phyloP scores from a whole-genome alignment of 83 land plant species.

The Isoetes engelmannii region DNA sequence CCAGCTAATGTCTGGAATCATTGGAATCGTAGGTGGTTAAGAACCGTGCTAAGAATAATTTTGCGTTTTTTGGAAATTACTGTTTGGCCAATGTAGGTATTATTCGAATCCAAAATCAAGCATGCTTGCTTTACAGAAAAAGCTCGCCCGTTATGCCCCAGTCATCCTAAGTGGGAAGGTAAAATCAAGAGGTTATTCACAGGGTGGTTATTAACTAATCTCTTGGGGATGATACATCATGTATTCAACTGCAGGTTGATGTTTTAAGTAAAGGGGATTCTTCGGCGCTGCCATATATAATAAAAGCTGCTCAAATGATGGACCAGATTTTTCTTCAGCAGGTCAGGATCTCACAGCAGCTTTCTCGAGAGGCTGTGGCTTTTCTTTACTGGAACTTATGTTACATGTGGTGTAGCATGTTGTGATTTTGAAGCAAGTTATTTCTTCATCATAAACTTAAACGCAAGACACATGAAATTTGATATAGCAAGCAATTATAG shows the following conservation, averaged over 20 bases:
- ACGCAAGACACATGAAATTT: too few relatives aligned
- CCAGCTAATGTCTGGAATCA: neutral
- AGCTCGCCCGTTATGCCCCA: constrained; percentile 61
- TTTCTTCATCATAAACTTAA: too few relatives aligned
- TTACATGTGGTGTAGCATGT: too few relatives aligned
- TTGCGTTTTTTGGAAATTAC: neutral
- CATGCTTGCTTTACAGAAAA: constrained; percentile 42
- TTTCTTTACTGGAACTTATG: too few relatives aligned
- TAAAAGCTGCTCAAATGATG: neutral
- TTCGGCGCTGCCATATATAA: constrained; percentile 1
- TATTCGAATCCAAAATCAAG: constrained; percentile 40
- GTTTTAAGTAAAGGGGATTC: neutral
- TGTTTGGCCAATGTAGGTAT: constrained; percentile 38
- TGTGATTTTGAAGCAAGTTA: too few relatives aligned
- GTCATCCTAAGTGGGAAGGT: constrained; percentile 61
- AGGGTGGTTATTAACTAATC: too few relatives aligned
- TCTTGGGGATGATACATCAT: too few relatives aligned
- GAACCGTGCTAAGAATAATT: neutral
- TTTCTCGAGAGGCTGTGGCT: too few relatives aligned
- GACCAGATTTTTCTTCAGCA: constrained; percentile 1
- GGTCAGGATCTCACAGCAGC: neutral
- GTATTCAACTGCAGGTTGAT: constrained; percentile 8
- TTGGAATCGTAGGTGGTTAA: neutral
- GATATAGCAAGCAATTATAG: too few relatives aligned
- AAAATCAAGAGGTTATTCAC: neutral